Base-by-base conservation (phyloP, 169 alveolate species). In the Cryptosporidium canis region DNA sequence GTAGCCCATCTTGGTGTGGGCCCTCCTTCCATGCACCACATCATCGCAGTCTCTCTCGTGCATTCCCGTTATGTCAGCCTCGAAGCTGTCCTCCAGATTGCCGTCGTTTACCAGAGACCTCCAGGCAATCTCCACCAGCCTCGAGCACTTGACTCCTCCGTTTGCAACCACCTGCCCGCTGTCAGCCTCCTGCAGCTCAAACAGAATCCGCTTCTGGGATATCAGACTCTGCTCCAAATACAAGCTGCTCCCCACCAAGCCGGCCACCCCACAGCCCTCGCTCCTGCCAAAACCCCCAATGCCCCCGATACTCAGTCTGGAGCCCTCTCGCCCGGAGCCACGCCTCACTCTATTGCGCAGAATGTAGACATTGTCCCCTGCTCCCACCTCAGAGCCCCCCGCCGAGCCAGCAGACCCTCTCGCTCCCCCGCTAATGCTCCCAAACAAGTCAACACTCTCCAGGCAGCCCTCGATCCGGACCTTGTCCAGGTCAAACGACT, bases 141-240 rank as follows among this genome's bases (percentile, higher is more conserved):
- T 70, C 35, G 84, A 70, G 35, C 84, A 70, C 11, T 70, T 70
- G 0, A 70, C 61, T 35, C 53, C 68, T 1, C 84, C 84, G 53
- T 51, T 55, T 51, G 84, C 84, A 14, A 70, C 53, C 14, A 70
- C 66, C 37, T 70, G 84, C 5, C 84, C 84, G 37, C 84, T 70
- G 37, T 70, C 84, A 31, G 84, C 84, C 33, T 70, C 84, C 31
- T 70, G 84, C 21, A 70, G 37, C 53, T 70, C 84, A 53, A 70
- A 70, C 43, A 70, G 43, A 21, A 70, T 70, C 31, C 84, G 31
- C 27, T 48, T 55, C 16, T 70, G 84, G 12, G 84, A 70, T 70
- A 70, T 70, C 29, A 70, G 53, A 53, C 48, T 70, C 39, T 70
- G 84, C 12, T 70, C 84, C 31, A 70, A 55, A 47, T 70, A 70